Evolutionary conservation across 805 yeast genomes (phyloP).

Genomic region (Saccharomycopsis fibuligera): DNA sequence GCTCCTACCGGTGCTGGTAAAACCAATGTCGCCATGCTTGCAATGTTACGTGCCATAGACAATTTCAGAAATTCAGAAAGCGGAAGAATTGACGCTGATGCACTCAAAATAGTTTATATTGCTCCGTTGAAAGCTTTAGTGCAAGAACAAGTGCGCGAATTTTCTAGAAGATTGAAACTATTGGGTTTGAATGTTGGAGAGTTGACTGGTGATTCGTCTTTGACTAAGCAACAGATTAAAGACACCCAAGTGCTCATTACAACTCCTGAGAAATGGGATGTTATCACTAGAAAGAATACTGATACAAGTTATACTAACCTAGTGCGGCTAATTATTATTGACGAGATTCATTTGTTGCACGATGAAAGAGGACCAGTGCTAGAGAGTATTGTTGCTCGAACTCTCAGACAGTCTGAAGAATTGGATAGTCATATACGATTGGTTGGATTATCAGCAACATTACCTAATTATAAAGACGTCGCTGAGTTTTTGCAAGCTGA

Average conservation of each 20-base stretch:
- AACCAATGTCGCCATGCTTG: conserved; percentile 89
- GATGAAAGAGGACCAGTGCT: conserved; percentile 94
- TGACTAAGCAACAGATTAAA: conserved; percentile 67
- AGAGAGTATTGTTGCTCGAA: conserved; percentile 80
- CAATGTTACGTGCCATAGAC: conserved; percentile 58
- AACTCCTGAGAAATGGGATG: conserved; percentile 98
- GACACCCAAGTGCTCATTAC: conserved; percentile 82
- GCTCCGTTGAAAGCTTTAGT: conserved; percentile 94
- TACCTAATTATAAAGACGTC: conserved; percentile 49
- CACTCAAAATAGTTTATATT: conserved; percentile 76
- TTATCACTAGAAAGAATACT: conserved; percentile 75
- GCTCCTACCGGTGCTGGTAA: conserved; percentile 99
- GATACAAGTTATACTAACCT: conserved; percentile 58
- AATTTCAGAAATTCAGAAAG: conserved; percentile 40
- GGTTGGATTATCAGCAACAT: conserved; percentile 18
- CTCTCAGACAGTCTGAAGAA: conserved; percentile 41
- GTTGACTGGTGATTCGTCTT: conserved; percentile 81
- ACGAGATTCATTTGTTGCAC: conserved; percentile 88
- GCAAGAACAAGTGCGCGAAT: conserved; percentile 89
- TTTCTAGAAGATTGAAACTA: conserved; percentile 57
- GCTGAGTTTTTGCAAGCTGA: conserved; percentile 73
- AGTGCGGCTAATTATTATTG: conserved; percentile 72
- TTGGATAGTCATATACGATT: conserved; percentile 47
- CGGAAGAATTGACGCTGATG: conserved; percentile 45
- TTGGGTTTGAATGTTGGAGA: conserved; percentile 74